Base-by-base conservation (phyloP, 2,329 filamentous ascomycete genomes). In the Phyllosticta ampelicida region DNA sequence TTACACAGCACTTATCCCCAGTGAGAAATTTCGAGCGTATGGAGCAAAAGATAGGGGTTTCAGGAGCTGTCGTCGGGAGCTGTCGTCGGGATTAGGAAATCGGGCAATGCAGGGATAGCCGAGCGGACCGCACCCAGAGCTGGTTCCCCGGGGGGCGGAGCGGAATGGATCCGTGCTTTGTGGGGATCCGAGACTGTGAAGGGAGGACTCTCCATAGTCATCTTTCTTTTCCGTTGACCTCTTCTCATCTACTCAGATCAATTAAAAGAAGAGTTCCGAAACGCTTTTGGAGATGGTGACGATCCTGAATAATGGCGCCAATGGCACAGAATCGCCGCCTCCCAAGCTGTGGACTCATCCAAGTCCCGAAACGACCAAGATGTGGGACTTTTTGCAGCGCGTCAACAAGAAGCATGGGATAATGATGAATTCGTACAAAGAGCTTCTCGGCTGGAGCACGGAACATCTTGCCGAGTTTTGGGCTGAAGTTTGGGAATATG, bases 361-460 rank as follows among this genome's bases (percentile, higher is more conserved):
- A 30, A 73, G 80, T 64, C 87, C 87, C 8, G 71, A 80, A 52
- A 79, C 79, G 48, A 92, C 88, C 8, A 80, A 81, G 58, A 88
- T 92, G 78, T 84, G 81, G 75, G 77, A 77, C 54, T 95, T 94
- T 70, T 79, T 90, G 63, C 77, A 84, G 64, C 76, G 77, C 55
- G 78, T 95, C 63, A 89, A 86, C 71, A 69, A 80, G 61, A 87
- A 86, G 65, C 81, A 91, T 67, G 73, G 75, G 10, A 71, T 90
- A 58, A 69, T 76, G 20, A 76, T 94, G 52, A 69, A 77, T 18
- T 82, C 78, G 62, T 96, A 96, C 67, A 74, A 84, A 19, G 83
- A 83, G n/a, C 80, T 97, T 9, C 87, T 92, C 74, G 75, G 81
- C 68, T 97, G 92, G 92, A 96, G 90, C 63, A 80, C 94, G 62